Evolutionary conservation across 2,329 filamentous ascomycete genomes (phyloP), one percentile per base, ranked within the genome.

Genomic region (Endothia cerciana): DNA sequence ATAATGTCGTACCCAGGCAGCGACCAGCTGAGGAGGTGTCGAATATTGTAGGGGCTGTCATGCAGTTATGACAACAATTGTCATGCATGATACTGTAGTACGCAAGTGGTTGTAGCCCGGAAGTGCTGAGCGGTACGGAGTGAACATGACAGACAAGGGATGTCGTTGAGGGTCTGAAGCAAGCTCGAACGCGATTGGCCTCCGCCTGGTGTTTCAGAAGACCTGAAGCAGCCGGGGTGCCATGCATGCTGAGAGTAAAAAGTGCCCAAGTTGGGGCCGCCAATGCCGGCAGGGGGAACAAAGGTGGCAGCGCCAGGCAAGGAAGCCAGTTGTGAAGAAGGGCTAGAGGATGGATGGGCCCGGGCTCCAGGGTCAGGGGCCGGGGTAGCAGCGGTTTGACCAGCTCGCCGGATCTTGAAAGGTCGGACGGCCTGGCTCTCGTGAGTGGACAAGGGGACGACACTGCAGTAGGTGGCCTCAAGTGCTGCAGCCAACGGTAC

Each of bases 161-260:
- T 66, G 61, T 56, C 57, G 56, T 47, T 28, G 17, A 45, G 64
- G 55, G 36, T 30, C 56, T 55, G 56, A 43, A 36, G 25, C 56
- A 49, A 30, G 58, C 51, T 25, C 33, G 36, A 19, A 61, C 41
- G 56, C 62, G 58, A 67, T 65, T 65, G 65, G 62, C 30, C 56
- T 53, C 49, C 57, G 60, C 64, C 60, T 62, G 66, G 28, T 63
- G 66, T 68, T 68, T 68, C 66, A 68, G 66, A 66, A 66, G 64
- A 63, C 30, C 64, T 66, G 66, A 66, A 60, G 66, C 66, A 68
- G 58, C 53, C 47, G 53, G 64, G 56, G 36, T 62, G 40, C 36
- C 13, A 53, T 30, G 45, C 47, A 43, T 30, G 45, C 47, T 33
- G 33, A 63, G 56, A 43, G 57, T 62, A 51, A 43, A 25, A 63